A percentile compares a stretch with the other conserved stretches of the same genome.
These are phyloP conservation scores for Inga oerstediana DNA, from an alignment of 306 rosid genomes.

Conservation along the genomic window DNA sequence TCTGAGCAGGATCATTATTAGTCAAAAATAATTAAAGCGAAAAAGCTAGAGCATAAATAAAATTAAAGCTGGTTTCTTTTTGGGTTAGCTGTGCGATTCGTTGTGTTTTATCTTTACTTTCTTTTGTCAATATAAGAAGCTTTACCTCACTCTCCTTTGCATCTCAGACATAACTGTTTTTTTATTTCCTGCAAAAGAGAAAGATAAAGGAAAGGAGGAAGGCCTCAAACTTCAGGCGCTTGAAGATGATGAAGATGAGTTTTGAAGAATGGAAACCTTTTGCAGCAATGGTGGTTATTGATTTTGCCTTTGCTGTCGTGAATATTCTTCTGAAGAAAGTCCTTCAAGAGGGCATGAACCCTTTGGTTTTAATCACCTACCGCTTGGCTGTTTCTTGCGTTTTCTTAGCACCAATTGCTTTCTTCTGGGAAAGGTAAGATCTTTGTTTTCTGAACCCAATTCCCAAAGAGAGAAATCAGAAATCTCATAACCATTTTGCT, in stretches of 20 bases:
- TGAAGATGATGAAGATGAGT: constrained; percentile 43
- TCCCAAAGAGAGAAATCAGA: neutral
- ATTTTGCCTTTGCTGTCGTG: constrained; percentile 64
- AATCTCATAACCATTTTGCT: neutral
- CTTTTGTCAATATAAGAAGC: constrained; percentile 37
- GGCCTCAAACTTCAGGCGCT: constrained; percentile 33
- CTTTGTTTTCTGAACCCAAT: neutral
- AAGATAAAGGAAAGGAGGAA: constrained; percentile 6
- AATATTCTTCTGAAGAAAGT: constrained; percentile 86
- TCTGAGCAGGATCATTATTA: constrained; percentile 38
- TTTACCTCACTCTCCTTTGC: constrained; percentile 25
- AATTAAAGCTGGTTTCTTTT: constrained; percentile 54
- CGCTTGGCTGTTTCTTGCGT: constrained; percentile 70
- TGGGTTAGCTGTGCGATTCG: constrained; percentile 68
- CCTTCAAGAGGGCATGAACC: constrained; percentile 84
- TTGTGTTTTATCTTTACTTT: constrained; percentile 82
- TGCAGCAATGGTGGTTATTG: constrained; percentile 70
- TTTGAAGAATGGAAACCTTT: constrained; percentile 82
- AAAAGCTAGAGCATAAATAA: constrained; percentile 38
- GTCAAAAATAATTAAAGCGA: constrained; percentile 49
- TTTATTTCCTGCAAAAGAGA: neutral
- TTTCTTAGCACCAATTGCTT: constrained; percentile 75
- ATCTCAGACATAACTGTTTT: constrained; percentile 30
- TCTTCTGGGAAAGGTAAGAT: constrained; percentile 74
- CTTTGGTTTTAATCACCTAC: constrained; percentile 84